Base-by-base conservation (phyloP, 768 basidiomycete genomes). In the Mycena sanguinolenta region DNA sequence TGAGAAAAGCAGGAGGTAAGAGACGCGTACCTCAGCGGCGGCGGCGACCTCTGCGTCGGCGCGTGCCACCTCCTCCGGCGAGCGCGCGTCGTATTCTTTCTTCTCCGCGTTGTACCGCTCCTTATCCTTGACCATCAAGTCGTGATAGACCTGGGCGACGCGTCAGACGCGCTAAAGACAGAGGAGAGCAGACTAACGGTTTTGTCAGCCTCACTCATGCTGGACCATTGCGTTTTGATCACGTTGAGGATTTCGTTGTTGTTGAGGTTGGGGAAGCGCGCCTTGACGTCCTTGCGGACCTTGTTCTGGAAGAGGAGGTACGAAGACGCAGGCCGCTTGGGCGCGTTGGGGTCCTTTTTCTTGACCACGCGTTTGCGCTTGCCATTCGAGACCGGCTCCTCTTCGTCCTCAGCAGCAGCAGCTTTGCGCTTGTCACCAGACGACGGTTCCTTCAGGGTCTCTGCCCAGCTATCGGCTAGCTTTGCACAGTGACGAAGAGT, bases 271-370 rank as follows among this genome's bases (percentile, higher is more conserved):
- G 94, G 92, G 78, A 93, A 82, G 74, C 86, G 80, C 44, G 85
- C 84, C 83, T 92, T 91, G 74, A 97, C 85, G 66, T 89, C 85
- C 68, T 88, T 88, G 78, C 96, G 92, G 63, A 96, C 86, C 17
- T 94, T 93, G 78, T 97, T 98, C 83, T 98, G 97, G 87, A 93
- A 99, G 74, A 97, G 84, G 76, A 99, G 89, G 82, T 97, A 99
- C 23, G 96, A 95, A 9, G 94, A 94, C 17, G 95, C 88, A 30
- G 97, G 97, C 12, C 95, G 91, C 79, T 97, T 98, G 36, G 97
- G 97, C 67, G 96, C 96, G 80, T 96, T 93, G 23, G 96, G 96
- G 76, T 99, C 97, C 80, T 92, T 85, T 75, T 92, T 92, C 81
- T 91, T 95, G 66, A 83, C 83, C 74, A 84, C 84, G 72, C 89